phyloP scores from a whole-genome alignment of 2,329 filamentous ascomycete genomes.

The Rutstroemia sp. region DNA sequence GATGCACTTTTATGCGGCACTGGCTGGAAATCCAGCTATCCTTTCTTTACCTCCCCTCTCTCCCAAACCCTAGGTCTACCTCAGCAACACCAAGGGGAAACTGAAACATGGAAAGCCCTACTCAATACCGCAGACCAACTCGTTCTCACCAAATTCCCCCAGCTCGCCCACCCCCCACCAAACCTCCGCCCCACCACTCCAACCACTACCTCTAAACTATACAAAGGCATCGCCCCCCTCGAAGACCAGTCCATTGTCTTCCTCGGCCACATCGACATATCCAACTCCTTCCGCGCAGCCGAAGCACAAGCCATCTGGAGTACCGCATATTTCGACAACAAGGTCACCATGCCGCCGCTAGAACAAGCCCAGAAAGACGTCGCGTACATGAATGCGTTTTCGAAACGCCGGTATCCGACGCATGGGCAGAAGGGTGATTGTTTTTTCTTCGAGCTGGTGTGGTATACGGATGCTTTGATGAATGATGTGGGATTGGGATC shows the following conservation, averaged over 20 bases:
- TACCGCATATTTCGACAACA: slow-evolving; percentile 10
- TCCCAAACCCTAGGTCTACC: not conserved
- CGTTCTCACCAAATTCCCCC: too few species aligned
- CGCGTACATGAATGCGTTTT: slow-evolving; percentile 6
- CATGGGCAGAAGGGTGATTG: slow-evolving; percentile 2
- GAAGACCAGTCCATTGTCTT: slow-evolving; percentile 7
- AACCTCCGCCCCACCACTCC: not conserved
- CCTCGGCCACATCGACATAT: slow-evolving; percentile 5
- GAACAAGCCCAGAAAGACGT: slow-evolving; percentile 6
- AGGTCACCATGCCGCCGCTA: not conserved
- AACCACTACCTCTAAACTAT: not conserved
- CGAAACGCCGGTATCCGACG: slow-evolving; percentile 4
- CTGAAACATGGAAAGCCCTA: not conserved
- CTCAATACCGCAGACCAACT: not conserved
- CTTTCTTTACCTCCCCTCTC: not conserved
- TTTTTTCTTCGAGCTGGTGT: not conserved
- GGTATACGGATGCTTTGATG: not conserved
- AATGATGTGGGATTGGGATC: not conserved
- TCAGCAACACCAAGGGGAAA: not conserved
- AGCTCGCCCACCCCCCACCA: too few species aligned
- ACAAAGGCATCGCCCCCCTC: slow-evolving; percentile 9
- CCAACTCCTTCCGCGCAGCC: slow-evolving; percentile 5
- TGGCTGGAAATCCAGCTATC: not conserved
- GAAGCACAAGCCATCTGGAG: slow-evolving; percentile 13
- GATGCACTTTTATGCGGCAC: not conserved